Evolutionary conservation across 2,329 filamentous ascomycete species (phyloP), one percentile per base, ranked within the genome.

Genomic region (Bipolaris cookei): DNA sequence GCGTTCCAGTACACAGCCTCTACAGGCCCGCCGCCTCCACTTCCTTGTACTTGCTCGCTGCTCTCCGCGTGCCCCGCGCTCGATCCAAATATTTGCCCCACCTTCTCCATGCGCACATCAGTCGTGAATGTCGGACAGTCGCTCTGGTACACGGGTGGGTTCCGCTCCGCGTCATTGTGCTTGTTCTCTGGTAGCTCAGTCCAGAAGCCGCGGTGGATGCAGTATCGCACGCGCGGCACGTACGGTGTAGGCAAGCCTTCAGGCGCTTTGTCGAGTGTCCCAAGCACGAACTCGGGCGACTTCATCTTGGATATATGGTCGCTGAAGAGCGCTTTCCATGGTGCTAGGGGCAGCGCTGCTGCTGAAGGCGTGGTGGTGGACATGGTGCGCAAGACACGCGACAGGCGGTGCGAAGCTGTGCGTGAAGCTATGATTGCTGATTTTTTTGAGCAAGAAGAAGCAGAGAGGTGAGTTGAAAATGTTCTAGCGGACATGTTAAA

Each of bases 121-220:
- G 92, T 97, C 1, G 94, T 97, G 70, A 97, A 88, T 0, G 90
- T 89, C 3, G 90, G 84, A 66, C 94, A 80, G 64, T 98, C 92
- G 66, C 86, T 91, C 69, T 90, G 88, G 72, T 86, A 97, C 1
- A 85, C 78, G 6, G 78, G 65, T 4, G 90, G 88, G 75, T 97
- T 97, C 61, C 82, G 81, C 61, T 86, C 82, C 3, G 91, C 89
- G 32, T 85, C 79, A 76, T 95, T 94, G 75, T 88, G 86, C 41
- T 86, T 84, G 77, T 93, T 91, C 50, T 81, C 82, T 3, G 89
- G 88, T 1, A 96, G 81, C 53, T 84, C 83, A 0, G 87, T 88
- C 86, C 90, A 97, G 78, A 96, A 88, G 65, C 92, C 92, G 59
- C 94, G 89, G 78, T 87, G 94, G 69, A 97, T 87, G 77, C 93